Evolutionary conservation across 1,284 basidiomycete genomes (phyloP).

Genomic region (Prillingera fragicola): DNA sequence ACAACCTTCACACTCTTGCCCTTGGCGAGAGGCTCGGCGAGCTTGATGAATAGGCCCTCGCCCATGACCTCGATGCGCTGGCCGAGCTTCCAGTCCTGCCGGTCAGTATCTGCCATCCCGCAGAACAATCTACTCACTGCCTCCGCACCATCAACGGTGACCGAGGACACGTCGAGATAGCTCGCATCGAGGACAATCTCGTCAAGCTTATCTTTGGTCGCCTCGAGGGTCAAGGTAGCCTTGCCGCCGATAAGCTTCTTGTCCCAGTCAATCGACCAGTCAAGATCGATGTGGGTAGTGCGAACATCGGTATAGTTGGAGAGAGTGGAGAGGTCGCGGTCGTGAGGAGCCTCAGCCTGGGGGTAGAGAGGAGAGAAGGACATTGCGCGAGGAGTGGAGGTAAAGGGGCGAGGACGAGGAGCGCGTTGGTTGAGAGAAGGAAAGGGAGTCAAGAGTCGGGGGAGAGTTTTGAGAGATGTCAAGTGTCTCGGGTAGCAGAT

Average conservation of each 20-base stretch:
- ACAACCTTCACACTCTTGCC: constrained; percentile 53
- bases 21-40: constrained; percentile 29
- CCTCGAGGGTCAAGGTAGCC: constrained; percentile 54
- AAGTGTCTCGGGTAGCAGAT: too few relatives aligned
- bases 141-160: constrained; percentile 54
- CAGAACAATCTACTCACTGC: constrained; percentile 50
- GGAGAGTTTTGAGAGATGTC: too few relatives aligned
- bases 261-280: constrained; percentile 79
- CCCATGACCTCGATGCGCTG: constrained; percentile 47
- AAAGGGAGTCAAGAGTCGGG: too few relatives aligned
- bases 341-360: constrained; percentile 17
- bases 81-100: constrained; percentile 56
- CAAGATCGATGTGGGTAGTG: constrained; percentile 65
- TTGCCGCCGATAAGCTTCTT: constrained; percentile 64
- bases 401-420: not conserved
- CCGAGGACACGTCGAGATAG: constrained; percentile 62
- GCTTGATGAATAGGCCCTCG: constrained; percentile 42
- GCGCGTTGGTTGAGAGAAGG: too few relatives aligned
- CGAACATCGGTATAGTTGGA: constrained; percentile 69
- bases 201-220: constrained; percentile 58
- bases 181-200: constrained; percentile 74
- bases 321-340: constrained; percentile 65
- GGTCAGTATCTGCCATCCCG: constrained; percentile 7
- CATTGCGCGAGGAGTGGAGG: constrained; percentile 16
- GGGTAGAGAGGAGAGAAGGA: constrained; percentile 30